Percentiles rank a stretch among this genome's conserved stretches.
These are phyloP conservation scores for Candida pini DNA, from an alignment of 805 yeast genomes.

Conservation along the genomic window DNA sequence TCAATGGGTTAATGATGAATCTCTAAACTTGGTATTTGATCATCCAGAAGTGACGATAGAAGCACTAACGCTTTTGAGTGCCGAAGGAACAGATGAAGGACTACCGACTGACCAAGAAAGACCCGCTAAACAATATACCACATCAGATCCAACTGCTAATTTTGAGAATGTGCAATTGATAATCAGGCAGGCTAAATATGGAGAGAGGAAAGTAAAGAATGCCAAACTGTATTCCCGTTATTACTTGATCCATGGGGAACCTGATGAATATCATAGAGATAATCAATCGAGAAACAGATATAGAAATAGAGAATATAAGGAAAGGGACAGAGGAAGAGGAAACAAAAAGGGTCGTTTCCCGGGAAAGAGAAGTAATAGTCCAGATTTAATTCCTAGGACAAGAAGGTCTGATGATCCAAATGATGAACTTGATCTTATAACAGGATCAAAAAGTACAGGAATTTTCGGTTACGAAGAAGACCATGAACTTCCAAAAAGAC, in stretches of 20 bases:
- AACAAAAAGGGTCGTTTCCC: neutral
- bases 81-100: conserved; percentile 7
- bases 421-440: conserved; percentile 21
- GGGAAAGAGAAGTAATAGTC: conserved; percentile 10
- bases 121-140: conserved; percentile 34
- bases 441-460: conserved; percentile 20
- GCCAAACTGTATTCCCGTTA: conserved; percentile 57
- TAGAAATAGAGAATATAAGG: conserved; percentile 16
- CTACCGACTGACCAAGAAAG: conserved; percentile 30
- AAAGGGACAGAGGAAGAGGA: conserved; percentile 1
- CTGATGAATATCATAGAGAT: conserved; percentile 36
- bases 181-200: conserved; percentile 44
- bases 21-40: conserved; percentile 50
- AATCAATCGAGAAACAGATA: conserved; percentile 1
- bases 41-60: conserved; percentile 22
- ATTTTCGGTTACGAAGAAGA: conserved; percentile 29
- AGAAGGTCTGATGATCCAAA: no score
- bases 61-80: conserved; percentile 14
- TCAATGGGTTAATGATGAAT: conserved; percentile 65
- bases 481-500: no score
- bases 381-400: conserved; percentile 13
- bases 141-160: conserved; percentile 12
- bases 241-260: conserved; percentile 68
- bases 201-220: conserved; percentile 53
- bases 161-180: conserved; percentile 28